Conservation (phyloP, 345 rosid species). For the Boechera divaricarpa region DNA sequence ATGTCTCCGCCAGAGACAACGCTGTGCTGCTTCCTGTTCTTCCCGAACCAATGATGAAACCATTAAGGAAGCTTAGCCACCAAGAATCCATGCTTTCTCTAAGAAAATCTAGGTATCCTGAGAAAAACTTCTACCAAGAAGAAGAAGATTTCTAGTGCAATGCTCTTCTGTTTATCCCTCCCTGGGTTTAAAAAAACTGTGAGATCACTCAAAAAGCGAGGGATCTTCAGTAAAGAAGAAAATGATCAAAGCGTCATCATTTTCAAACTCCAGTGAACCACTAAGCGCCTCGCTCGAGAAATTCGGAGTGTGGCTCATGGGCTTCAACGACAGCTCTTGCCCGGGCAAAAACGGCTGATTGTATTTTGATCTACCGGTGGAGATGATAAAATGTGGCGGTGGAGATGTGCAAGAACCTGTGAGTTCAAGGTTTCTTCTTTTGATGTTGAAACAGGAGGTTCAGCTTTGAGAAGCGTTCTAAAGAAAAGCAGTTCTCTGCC, state of each 20-base stretch:
- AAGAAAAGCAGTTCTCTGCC: slow-evolving; percentile 49
- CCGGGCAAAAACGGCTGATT: slow-evolving; percentile 49
- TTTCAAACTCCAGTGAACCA: slow-evolving; percentile 36
- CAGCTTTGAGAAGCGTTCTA: slow-evolving; percentile 54
- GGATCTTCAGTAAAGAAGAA: slow-evolving; percentile 40
- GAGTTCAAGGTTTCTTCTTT: slow-evolving; percentile 64
- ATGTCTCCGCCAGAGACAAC: slow-evolving; percentile 41
- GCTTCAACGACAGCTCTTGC: slow-evolving; percentile 64
- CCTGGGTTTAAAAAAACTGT: slow-evolving; percentile 69
- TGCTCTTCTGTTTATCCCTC: slow-evolving; percentile 72
- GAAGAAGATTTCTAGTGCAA: slow-evolving; percentile 66
- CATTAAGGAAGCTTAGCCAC: slow-evolving; percentile 53
- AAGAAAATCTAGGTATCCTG: slow-evolving; percentile 20
- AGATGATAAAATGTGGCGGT: slow-evolving; percentile 52
- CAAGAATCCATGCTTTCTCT: slow-evolving; percentile 31
- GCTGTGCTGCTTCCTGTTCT: slow-evolving; percentile 47
- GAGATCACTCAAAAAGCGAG: slow-evolving; percentile 47
- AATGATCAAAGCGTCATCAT: slow-evolving; percentile 44
- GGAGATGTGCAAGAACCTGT: slow-evolving; percentile 63
- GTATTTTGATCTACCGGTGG: slow-evolving; percentile 76
- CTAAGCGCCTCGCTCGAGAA: slow-evolving; percentile 77
- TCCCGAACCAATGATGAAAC: slow-evolving; percentile 42
- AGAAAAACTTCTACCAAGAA: slow-evolving; percentile 27
- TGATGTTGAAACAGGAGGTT: slow-evolving; percentile 32
- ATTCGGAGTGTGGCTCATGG: slow-evolving; percentile 97